A percentile compares a stretch with the other conserved stretches of the same genome.
Evolutionary conservation across 768 basidiomycete species (phyloP).

Genomic region (Boletus rubropictus): DNA sequence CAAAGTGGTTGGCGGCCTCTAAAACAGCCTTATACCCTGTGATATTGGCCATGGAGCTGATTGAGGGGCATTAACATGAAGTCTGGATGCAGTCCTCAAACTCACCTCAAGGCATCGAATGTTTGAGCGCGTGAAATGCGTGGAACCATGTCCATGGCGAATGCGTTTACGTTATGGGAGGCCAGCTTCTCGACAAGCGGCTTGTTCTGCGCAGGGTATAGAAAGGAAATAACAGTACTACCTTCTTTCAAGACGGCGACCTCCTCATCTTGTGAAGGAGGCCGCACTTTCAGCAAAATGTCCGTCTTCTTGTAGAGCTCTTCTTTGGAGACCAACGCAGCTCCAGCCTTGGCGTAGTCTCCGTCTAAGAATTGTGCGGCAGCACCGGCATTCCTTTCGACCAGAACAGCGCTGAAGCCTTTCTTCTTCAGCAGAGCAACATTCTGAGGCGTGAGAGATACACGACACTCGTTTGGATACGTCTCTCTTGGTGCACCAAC

Average conservation of each 20-base stretch:
- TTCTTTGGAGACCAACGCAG: slow-evolving; percentile 65
- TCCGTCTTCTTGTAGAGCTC: slow-evolving; percentile 66
- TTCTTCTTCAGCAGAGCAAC: slow-evolving; percentile 73
- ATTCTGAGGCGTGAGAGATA: slow-evolving; percentile 78
- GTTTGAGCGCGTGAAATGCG: slow-evolving; percentile 87
- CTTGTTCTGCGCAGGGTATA: slow-evolving; percentile 82
- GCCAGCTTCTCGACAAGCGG: slow-evolving; percentile 63
- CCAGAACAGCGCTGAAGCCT: slow-evolving; percentile 66
- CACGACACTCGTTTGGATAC: slow-evolving; percentile 73
- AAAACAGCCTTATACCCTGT: slow-evolving; percentile 90
- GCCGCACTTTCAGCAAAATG: slow-evolving; percentile 82
- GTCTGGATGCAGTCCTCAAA: slow-evolving; percentile 1
- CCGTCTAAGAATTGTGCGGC: slow-evolving; percentile 78
- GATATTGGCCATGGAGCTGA: slow-evolving; percentile 89
- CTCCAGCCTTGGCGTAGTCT: slow-evolving; percentile 74
- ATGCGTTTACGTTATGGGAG: slow-evolving; percentile 60
- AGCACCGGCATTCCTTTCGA: slow-evolving; percentile 66
- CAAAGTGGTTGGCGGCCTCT: slow-evolving; percentile 86
- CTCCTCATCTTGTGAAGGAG: slow-evolving; percentile 64
- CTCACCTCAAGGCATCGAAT: slow-evolving; percentile 80
- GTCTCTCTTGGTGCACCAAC: slow-evolving; percentile 76
- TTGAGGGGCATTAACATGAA: neutral
- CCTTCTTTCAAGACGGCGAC: slow-evolving; percentile 58
- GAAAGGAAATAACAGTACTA: slow-evolving; percentile 75
- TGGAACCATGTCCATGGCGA: slow-evolving; percentile 92